Evolutionary conservation across 2,329 filamentous ascomycete genomes (phyloP), one percentile per base, ranked within the genome.

Genomic region (Trichoderma semiorbis): DNA sequence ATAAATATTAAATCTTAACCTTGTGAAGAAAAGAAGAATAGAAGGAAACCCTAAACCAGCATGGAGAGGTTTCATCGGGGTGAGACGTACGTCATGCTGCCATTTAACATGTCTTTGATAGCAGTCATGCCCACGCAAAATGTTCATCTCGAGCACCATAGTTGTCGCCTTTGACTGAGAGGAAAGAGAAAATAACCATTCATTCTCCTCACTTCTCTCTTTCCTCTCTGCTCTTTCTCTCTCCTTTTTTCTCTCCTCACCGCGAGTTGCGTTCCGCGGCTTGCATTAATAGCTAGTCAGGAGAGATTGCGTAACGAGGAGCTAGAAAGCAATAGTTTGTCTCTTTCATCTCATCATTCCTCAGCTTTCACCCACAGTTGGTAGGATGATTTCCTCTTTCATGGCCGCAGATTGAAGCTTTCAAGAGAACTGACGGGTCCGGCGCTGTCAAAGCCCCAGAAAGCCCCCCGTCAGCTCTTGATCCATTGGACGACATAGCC

Each of bases 301-400:
- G 32, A 66, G 30, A 43, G 11, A 43, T 43, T 68, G n/a, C n/a
- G 18, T 32, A 21, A 60, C 24, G 24, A 68, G 65, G 39, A 14
- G 26, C 65, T 58, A 47, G 53, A 47, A 53, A 68, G 53, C n/a
- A 30, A 60, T 68, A 68, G 65, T 47, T 47, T 58, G 65, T 21
- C 21, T 18, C 30, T n/a, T 50, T 21, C n/a, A 24, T 39, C 24
- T 53, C 26, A 36, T 53, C n/a, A 53, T 39, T 18, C 28, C 26
- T 30, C 34, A 58, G 18, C 53, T 30, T 39, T 28, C 24, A 16
- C 12, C 34, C 18, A 14, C 62, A 21, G 26, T 10, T 21, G 26
- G 7, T 32, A 21, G 21, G 11, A 24, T 36, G 50, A 14, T 28
- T 28, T 16, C n/a, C n/a, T 55, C n/a, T n/a, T 11, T 3, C 30